Evolutionary conservation across 176 grass and related monocot genomes (phyloP).

Genomic region (Chrysopogon serrulatus): DNA sequence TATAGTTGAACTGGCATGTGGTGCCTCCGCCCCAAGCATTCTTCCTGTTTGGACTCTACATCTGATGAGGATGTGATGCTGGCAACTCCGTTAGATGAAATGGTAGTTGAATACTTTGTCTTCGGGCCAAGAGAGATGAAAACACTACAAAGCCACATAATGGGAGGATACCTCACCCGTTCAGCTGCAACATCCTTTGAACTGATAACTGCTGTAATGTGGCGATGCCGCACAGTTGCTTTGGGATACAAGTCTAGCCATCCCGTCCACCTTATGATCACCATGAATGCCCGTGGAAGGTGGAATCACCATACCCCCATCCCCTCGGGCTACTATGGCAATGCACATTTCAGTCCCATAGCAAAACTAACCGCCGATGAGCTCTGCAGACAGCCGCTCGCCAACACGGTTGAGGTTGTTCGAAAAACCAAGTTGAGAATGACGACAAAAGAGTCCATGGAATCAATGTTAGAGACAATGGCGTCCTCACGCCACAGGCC

Average conservation of each 20-base stretch:
- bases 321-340: conserved; percentile 23
- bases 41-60: conserved; percentile 20
- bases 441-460: conserved; percentile 7
- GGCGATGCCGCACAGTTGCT: conserved; percentile 19
- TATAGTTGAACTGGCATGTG: conserved; percentile 25
- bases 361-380: not conserved
- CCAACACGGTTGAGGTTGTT: conserved; percentile 12
- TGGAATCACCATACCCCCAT: conserved; percentile 7
- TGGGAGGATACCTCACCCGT: not conserved
- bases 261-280: conserved; percentile 14
- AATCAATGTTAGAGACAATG: not conserved
- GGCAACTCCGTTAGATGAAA: not conserved
- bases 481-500: not conserved
- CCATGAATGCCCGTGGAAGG: no score
- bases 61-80: conserved; percentile 14
- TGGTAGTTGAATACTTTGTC: conserved; percentile 15
- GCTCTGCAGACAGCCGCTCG: not conserved
- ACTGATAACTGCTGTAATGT: conserved; percentile 14
- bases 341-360: conserved; percentile 18
- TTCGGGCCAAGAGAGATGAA: conserved; percentile 9
- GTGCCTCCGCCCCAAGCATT: not conserved
- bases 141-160: not conserved
- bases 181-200: conserved; percentile 9
- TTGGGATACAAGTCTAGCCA: not conserved
- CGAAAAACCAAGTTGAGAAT: not conserved